Percentiles rank a stretch among this genome's conserved stretches.
Conservation (phyloP, 768 basidiomycete genomes). For the Tulasnella sp. region DNA sequence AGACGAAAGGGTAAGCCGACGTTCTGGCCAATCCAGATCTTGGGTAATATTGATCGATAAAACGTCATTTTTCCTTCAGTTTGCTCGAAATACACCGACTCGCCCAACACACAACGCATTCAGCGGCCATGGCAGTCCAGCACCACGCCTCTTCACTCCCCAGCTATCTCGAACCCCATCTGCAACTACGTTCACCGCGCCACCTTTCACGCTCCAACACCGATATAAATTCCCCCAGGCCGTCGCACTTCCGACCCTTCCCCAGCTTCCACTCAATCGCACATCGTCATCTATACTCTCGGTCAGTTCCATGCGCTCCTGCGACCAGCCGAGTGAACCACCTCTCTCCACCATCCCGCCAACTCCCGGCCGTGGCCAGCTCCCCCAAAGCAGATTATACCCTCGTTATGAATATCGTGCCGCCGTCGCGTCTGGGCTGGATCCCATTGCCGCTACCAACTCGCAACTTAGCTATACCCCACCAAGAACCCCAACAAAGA, state of each 20-base stretch:
- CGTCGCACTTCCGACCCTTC: not conserved
- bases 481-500: constrained; percentile 1
- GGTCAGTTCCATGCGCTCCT: too few relatives aligned
- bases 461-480: not conserved
- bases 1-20: not conserved
- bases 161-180: not conserved
- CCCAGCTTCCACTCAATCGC: not conserved
- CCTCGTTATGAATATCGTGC: not conserved
- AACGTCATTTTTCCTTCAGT: not conserved
- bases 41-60: too few relatives aligned
- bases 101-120: not conserved
- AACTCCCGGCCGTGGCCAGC: not conserved
- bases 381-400: not conserved
- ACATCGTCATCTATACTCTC: not conserved
- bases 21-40: too few relatives aligned
- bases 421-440: not conserved
- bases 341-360: too few relatives aligned
- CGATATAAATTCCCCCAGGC: not conserved
- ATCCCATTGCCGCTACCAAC: not conserved
- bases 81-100: not conserved
- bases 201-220: not conserved
- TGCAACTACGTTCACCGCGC: not conserved
- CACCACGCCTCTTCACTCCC: not conserved
- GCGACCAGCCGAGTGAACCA: too few relatives aligned
- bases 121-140: not conserved